Percentiles rank a stretch among this genome's conserved stretches.
These are phyloP conservation scores for Rhamnella rubrinervis DNA, from an alignment of 331 rosid genomes.

Conservation along the genomic window DNA sequence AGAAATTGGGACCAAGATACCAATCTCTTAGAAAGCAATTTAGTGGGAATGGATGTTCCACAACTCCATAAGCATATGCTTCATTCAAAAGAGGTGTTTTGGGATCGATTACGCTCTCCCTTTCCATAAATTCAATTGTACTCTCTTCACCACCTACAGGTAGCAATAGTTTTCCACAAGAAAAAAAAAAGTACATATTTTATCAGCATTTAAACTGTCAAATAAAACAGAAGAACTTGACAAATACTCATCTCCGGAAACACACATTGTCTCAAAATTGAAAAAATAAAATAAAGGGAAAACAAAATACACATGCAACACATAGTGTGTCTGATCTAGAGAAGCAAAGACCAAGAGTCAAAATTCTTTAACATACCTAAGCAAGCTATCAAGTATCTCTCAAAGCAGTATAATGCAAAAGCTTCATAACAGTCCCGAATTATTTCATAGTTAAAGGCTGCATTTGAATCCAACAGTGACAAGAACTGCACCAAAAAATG, in stretches of 20 bases:
- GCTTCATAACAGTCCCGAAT: slow-evolving; percentile 98
- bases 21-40: slow-evolving; percentile 76
- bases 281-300: neutral
- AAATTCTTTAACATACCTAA: slow-evolving; percentile 56
- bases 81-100: slow-evolving; percentile 79
- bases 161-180: slow-evolving; percentile 15
- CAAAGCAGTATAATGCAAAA: slow-evolving; percentile 96
- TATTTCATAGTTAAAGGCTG: slow-evolving; percentile 92
- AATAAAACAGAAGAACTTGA: neutral
- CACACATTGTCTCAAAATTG: neutral
- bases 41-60: slow-evolving; percentile 95
- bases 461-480: slow-evolving; percentile 82
- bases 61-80: slow-evolving; percentile 76
- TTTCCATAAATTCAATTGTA: slow-evolving; percentile 86
- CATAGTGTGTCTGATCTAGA: neutral
- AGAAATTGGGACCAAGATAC: slow-evolving; percentile 89
- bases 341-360: slow-evolving; percentile 14
- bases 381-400: slow-evolving; percentile 95
- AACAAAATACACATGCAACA: neutral
- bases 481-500: slow-evolving; percentile 66
- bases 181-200: slow-evolving; percentile 1
- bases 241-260: neutral
- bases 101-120: slow-evolving; percentile 57
- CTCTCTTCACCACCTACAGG: slow-evolving; percentile 88
- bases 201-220: slow-evolving; percentile 9